Base-by-base conservation (phyloP, 2,329 filamentous ascomycete genomes). In the Myriosclerotinia scirpicola region DNA sequence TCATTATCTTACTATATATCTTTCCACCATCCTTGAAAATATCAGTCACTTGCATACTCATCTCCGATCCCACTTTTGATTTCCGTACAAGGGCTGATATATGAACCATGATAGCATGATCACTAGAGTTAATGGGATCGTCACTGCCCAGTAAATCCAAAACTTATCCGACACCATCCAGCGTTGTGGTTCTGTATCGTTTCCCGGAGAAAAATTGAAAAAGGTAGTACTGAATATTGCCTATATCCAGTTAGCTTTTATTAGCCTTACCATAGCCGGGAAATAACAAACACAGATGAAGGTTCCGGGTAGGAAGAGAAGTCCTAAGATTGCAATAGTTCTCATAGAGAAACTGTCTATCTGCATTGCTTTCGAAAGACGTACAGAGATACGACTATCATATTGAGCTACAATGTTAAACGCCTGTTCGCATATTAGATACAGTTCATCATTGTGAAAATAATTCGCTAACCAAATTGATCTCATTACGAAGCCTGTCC, bases 221-320 rank as follows among this genome's bases (percentile, higher is more conserved):
- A 64, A 54, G 26, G 38, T 54, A n/a, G 40, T 64, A 46, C 50
- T 55, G 15, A 64, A 64, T 17, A 64, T 30, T 30, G 61, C 61
- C 61, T 64, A 54, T 54, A 54, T 54, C 22, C 34, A 15, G 15
- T 55, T 55, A 55, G 54, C n/a, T 11, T 55, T 38, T 55, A 30
- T 36, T 53, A 34, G 26, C 8, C 9, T 7, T 30, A 50, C 12
- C 8, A 11, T 52, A 15, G 54, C 30, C 17, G 38, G 59, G 14
- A n/a, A n/a, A 30, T 15, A 52, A 68, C 68, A 54, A 50, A 71
- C 69, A 54, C 67, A 64, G 12, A 70, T 48, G 46, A 70, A 70
- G 11, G 68, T 71, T 34, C 61, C 69, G 8, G 69, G 69, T n/a
- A 71, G 40, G 54, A 70, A 71, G 26, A 71, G 56, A 42, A 71